Percentiles rank a stretch among this genome's conserved stretches.
Evolutionary conservation across 345 rosid genomes (phyloP).

Genomic region (Linum lewisii): DNA sequence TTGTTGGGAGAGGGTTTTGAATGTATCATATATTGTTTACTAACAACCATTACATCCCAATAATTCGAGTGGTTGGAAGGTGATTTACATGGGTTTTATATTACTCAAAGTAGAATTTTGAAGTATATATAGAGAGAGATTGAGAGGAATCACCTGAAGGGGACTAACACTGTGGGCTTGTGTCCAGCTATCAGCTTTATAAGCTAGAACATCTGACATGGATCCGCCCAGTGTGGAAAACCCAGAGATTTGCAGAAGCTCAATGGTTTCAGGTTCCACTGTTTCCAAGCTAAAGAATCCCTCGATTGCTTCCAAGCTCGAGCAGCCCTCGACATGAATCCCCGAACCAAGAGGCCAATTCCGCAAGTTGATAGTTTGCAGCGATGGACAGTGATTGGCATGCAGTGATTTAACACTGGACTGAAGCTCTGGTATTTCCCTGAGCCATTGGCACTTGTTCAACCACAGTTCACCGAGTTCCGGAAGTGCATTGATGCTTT

Average conservation of each 20-base stretch:
- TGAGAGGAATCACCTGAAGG: slow-evolving; percentile 5
- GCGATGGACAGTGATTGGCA: slow-evolving; percentile 4
- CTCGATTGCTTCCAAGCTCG: no score
- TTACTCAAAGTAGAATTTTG: no score
- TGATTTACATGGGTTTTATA: no score
- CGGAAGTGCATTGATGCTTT: slow-evolving; percentile 4
- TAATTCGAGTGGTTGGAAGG: no score
- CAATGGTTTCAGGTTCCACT: neutral
- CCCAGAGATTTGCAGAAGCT: neutral
- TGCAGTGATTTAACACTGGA: neutral
- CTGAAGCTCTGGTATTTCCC: slow-evolving; percentile 8
- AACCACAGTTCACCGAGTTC: neutral
- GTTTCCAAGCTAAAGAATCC: slow-evolving; percentile 14
- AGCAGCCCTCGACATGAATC: slow-evolving; percentile 2
- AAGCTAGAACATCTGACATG: neutral
- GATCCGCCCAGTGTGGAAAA: neutral
- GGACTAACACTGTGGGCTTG: neutral
- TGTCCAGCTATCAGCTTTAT: slow-evolving; percentile 3
- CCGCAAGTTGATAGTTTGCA: slow-evolving; percentile 1
- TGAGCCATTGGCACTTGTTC: slow-evolving; percentile 7
- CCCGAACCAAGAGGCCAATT: neutral
- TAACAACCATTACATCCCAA: no score
- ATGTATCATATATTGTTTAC: no score
- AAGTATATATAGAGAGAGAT: no score
- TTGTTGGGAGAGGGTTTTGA: no score